These are phyloP conservation scores for Carex arenaria DNA, from an alignment of 202 grass and related monocot species.

Conservation along the genomic window DNA sequence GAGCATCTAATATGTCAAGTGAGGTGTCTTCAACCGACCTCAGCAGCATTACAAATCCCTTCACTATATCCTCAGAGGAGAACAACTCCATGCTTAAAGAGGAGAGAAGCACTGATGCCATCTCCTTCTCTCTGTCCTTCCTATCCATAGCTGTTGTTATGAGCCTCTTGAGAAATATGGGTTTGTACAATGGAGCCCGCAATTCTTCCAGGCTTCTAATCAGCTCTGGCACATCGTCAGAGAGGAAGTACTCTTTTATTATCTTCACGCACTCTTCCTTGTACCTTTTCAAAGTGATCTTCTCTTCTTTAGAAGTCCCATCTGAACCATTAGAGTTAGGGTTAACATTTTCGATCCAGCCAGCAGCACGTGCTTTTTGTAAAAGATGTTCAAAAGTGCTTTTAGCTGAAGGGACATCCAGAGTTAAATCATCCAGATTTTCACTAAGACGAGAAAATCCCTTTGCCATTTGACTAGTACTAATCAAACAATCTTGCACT, in stretches of 20 bases:
- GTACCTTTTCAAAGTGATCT: conserved; percentile 47
- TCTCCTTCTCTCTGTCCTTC: conserved; percentile 93
- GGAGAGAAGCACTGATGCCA: conserved; percentile 90
- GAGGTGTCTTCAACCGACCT: conserved; percentile 84
- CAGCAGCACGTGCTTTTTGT: conserved; percentile 59
- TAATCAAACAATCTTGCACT: conserved; percentile 66
- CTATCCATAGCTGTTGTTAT: conserved; percentile 87
- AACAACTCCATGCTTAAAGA: conserved; percentile 83
- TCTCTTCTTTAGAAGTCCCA: conserved; percentile 24
- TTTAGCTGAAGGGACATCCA: conserved; percentile 82
- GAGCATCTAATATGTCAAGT: conserved; percentile 79
- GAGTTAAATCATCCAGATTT: conserved; percentile 75
- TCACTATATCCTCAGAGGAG: conserved; percentile 72
- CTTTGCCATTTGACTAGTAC: conserved; percentile 88
- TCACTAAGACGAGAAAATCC: conserved; percentile 69
- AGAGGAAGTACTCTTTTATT: conserved; percentile 95
- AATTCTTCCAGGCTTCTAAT: conserved; percentile 85
- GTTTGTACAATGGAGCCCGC: conserved; percentile 65
- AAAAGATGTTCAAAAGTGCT: conserved; percentile 54
- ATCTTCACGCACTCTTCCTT: conserved; percentile 81
- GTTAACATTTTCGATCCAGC: conserved; percentile 61
- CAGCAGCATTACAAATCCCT: conserved; percentile 88
- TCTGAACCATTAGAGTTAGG: conserved; percentile 9
- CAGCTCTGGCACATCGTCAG: conserved; percentile 77
- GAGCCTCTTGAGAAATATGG: conserved; percentile 87